These are phyloP conservation scores for Suaeda aralocaspica DNA, from an alignment of 148 eudicot genomes.

Conservation along the genomic window DNA sequence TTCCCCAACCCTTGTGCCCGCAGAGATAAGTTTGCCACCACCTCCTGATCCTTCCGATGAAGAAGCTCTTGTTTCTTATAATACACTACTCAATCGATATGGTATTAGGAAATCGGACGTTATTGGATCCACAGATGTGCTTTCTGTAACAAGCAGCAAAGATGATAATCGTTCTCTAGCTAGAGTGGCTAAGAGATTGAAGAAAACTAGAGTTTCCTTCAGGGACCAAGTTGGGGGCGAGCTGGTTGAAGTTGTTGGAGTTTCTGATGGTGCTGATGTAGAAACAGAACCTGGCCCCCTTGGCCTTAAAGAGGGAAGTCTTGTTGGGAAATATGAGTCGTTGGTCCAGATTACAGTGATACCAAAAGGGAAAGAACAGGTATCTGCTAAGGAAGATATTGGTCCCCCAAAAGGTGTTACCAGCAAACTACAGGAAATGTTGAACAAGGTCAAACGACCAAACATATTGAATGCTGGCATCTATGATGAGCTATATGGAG, in stretches of 20 bases:
- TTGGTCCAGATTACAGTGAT: constrained; percentile 77
- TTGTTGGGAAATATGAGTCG: constrained; percentile 92
- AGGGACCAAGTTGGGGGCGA: constrained; percentile 92
- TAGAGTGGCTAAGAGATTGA: constrained; percentile 63
- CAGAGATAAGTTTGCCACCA: constrained; percentile 63
- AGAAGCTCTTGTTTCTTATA: constrained; percentile 84
- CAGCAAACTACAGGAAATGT: constrained; percentile 62
- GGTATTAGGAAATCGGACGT: constrained; percentile 40
- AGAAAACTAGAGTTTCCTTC: constrained; percentile 68
- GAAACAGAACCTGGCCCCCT: constrained; percentile 94
- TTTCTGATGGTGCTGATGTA: constrained; percentile 94
- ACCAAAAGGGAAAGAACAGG: constrained; percentile 67
- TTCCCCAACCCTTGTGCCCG: constrained; percentile 46
- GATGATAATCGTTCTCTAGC: constrained; percentile 31
- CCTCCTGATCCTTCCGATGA: constrained; percentile 88
- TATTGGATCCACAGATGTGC: constrained; percentile 23
- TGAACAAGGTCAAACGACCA: constrained; percentile 74
- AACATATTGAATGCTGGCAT: constrained; percentile 56
- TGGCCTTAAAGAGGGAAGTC: constrained; percentile 97
- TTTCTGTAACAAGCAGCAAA: constrained; percentile 25
- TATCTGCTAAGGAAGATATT: constrained; percentile 48
- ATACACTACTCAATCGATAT: constrained; percentile 70
- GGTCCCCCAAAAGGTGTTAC: constrained; percentile 66
- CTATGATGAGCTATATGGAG: constrained; percentile 89
- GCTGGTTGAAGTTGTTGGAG: constrained; percentile 80